These are phyloP conservation scores for Pyrus betulifolia DNA, from an alignment of 306 rosid species.

Conservation along the genomic window DNA sequence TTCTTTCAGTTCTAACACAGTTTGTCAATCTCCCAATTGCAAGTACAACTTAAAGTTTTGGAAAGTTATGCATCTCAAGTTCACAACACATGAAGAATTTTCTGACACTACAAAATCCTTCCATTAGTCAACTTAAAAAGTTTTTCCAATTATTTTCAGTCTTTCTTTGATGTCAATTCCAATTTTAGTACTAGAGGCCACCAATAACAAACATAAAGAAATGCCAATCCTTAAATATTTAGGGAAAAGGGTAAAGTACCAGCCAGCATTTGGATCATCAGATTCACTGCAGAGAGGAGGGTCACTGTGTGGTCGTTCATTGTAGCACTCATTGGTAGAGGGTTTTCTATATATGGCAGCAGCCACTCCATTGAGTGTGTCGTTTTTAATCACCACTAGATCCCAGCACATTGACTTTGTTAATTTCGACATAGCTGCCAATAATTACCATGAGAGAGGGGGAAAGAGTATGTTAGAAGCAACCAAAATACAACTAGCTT, in stretches of 20 bases:
- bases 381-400: conserved; percentile 47
- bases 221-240: background rate
- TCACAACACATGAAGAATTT: background rate
- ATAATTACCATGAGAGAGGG: background rate
- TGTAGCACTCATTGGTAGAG: conserved; percentile 66
- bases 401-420: conserved; percentile 88
- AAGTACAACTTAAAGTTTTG: background rate
- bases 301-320: conserved; percentile 34
- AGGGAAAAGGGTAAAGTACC: conserved; percentile 30
- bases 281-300: conserved; percentile 70
- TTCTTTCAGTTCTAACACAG: background rate
- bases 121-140: background rate
- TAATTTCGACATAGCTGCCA: conserved; percentile 59
- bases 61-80: background rate
- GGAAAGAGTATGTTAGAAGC: background rate
- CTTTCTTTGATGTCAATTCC: background rate
- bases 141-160: background rate
- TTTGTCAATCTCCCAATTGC: background rate
- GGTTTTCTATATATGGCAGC: conserved; percentile 82
- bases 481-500: conserved; percentile 4
- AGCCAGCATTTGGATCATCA: conserved; percentile 68
- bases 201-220: background rate
- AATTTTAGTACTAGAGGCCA: background rate
- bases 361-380: conserved; percentile 60
- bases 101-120: background rate